Base-by-base conservation (phyloP, 345 rosid genomes). In the Geranium brycei region DNA sequence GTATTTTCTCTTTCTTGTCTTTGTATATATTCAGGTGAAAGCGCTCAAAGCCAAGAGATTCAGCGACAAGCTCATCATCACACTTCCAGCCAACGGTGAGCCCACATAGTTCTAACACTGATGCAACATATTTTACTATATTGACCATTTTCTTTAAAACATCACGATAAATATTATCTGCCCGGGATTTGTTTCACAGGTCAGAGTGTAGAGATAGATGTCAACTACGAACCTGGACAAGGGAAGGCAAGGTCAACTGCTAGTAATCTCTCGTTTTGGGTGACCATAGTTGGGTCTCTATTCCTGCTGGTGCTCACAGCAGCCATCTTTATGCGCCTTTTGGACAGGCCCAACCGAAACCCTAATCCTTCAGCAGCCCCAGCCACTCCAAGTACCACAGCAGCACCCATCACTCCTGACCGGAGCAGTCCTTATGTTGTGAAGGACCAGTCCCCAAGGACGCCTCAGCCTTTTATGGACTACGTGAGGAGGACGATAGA, bases 381-480 rank as follows among this genome's bases (percentile, higher is more conserved):
- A 56, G 74, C 80, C 19, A 62, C 74, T 28, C 76, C 78, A 57
- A 71, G 28, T 19, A 57, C 61, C 31, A 2, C 73, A 51, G 81
- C 76, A 51, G 81, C 76, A 66, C 87, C 85, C 7, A 63, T 31
- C 16, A 84, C 91, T 19, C 96, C 96, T 0, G 83, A 65, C 15
- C 81, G 76, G 14, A 68, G 82, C 68, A 80, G 77, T 64, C 75
- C 82, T n/a, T 16, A 69, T 59, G 61, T 60, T 62, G 62, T 68
- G 55, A 72, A 62, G 5, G 95, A 91, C 17, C 79, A 78, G 65
- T 83, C 96, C 38, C 98, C 96, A 0, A 77, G 79, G 72, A 91
- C 96, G 23, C 98, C 98, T 2, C 89, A 83, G 72, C 95, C 95
- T 1, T 92, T 85, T 51, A 73, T 92, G 62, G 96, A 89, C 30